Percentiles rank a stretch among this genome's conserved stretches.
These are phyloP conservation scores for Chaetoceros muelleri DNA, from an alignment of 108 stramenopile genomes.

Conservation along the genomic window DNA sequence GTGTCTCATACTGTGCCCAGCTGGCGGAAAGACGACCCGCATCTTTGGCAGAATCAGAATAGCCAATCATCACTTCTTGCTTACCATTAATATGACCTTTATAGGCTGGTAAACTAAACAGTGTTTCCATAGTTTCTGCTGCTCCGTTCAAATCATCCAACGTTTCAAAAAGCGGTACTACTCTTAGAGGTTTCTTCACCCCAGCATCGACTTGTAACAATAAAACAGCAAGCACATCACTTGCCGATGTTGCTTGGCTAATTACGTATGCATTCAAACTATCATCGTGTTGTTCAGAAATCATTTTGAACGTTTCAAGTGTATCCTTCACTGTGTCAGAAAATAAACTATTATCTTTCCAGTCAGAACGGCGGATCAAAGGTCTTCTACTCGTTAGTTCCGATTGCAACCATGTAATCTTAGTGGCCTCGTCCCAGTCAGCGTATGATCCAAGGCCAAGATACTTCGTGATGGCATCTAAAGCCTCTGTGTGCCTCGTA, in stretches of 20 bases:
- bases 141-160: conserved; percentile 90
- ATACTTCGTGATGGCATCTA: conserved; percentile 86
- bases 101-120: conserved; percentile 81
- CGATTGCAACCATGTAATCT: conserved; percentile 79
- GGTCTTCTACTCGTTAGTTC: conserved; percentile 84
- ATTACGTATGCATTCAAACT: conserved; percentile 96
- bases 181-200: conserved; percentile 84
- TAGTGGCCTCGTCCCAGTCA: conserved; percentile 86
- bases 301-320: conserved; percentile 70
- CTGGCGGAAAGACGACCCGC: conserved; percentile 91
- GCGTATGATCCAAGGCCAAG: conserved; percentile 87
- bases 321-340: conserved; percentile 56
- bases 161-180: conserved; percentile 96
- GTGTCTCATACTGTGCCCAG: conserved; percentile 93
- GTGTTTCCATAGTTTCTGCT: conserved; percentile 67
- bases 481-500: conserved; percentile 80
- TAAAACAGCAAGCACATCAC: conserved; percentile 90
- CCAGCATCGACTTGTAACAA: conserved; percentile 90
- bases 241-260: conserved; percentile 83
- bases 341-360: conserved; percentile 62
- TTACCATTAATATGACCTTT: conserved; percentile 72
- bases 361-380: conserved; percentile 65
- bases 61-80: conserved; percentile 98
- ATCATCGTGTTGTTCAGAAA: conserved; percentile 73
- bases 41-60: conserved; percentile 95